These are phyloP conservation scores for Cinnamomum chago DNA, from an alignment of 164 flowering plant species.

Conservation along the genomic window DNA sequence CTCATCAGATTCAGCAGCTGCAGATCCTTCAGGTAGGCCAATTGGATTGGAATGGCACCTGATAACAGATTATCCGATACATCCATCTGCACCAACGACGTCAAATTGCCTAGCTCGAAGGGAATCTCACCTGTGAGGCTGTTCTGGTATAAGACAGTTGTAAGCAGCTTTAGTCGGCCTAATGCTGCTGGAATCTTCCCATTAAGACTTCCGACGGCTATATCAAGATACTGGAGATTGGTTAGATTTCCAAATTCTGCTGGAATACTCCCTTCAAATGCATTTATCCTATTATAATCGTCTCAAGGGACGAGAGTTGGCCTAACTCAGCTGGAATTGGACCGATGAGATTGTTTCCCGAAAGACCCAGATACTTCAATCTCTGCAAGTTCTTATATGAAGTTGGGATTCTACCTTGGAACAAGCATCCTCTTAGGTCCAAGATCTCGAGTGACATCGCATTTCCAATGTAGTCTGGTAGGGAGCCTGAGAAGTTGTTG, in stretches of 20 bases:
- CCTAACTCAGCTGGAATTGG: slow-evolving; percentile 70
- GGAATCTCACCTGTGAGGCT: slow-evolving; percentile 70
- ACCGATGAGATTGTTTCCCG: slow-evolving; percentile 84
- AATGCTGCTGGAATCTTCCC: slow-evolving; percentile 74
- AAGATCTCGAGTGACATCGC: slow-evolving; percentile 52
- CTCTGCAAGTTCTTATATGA: slow-evolving; percentile 53
- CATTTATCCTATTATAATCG: slow-evolving; percentile 76
- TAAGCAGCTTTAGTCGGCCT: slow-evolving; percentile 48
- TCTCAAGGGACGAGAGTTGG: slow-evolving; percentile 64
- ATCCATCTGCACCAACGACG: slow-evolving; percentile 55
- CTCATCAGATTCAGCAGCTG: slow-evolving; percentile 79
- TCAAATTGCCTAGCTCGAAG: slow-evolving; percentile 43
- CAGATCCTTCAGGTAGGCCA: slow-evolving; percentile 48
- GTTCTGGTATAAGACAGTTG: slow-evolving; percentile 64
- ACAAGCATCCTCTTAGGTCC: slow-evolving; percentile 82
- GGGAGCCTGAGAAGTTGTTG: slow-evolving; percentile 66
- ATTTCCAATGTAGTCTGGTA: slow-evolving; percentile 76
- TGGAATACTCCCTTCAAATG: slow-evolving; percentile 74
- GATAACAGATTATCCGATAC: slow-evolving; percentile 72
- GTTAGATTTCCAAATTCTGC: slow-evolving; percentile 68
- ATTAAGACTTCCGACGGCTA: slow-evolving; percentile 61
- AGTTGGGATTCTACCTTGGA: slow-evolving; percentile 64
- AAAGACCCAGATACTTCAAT: slow-evolving; percentile 80
- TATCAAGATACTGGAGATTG: slow-evolving; percentile 70
- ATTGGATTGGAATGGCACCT: slow-evolving; percentile 62